Conservation (phyloP, 2,329 filamentous ascomycete species). For the Venturia oleaginea region DNA sequence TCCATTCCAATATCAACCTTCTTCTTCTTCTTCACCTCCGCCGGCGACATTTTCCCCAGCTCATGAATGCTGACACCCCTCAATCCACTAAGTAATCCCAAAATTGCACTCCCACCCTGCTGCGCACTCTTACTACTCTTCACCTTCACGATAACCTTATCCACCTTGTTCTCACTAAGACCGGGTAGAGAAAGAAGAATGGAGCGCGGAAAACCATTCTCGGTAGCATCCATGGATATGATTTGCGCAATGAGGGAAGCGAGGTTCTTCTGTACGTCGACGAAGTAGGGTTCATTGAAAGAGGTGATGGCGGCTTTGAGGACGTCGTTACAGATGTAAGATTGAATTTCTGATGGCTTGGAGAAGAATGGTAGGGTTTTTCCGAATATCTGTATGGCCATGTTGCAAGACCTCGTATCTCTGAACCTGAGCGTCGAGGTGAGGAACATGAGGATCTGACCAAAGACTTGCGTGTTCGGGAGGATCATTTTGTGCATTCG, state of each 20-base stretch:
- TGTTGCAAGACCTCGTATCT: constrained; percentile 78
- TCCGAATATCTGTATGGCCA: constrained; percentile 71
- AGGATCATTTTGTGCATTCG: constrained; percentile 72
- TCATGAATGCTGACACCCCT: constrained; percentile 90
- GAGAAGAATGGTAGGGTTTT: constrained; percentile 27
- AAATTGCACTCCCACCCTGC: constrained; percentile 63
- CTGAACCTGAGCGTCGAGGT: constrained; percentile 83
- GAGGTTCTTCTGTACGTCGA: constrained; percentile 88
- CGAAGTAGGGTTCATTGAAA: constrained; percentile 91
- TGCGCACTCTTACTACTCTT: constrained; percentile 38
- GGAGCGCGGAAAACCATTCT: constrained; percentile 40
- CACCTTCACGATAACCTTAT: constrained; percentile 39
- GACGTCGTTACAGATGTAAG: constrained; percentile 81
- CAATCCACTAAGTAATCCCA: constrained; percentile 77
- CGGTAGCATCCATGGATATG: constrained; percentile 59
- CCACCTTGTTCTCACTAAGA: constrained; percentile 57
- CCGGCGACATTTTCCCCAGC: constrained; percentile 66
- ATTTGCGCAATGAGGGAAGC: constrained; percentile 82
- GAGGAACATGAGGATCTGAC: constrained; percentile 84
- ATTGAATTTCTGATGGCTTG: constrained; percentile 33
- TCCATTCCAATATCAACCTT: constrained; percentile 31
- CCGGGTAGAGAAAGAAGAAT: constrained; percentile 75
- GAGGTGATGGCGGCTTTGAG: constrained; percentile 84
- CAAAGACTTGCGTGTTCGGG: constrained; percentile 65
- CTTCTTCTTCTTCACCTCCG: constrained; percentile 23